Evolutionary conservation across 2,329 filamentous ascomycete species (phyloP), one percentile per base, ranked within the genome.

Genomic region (Botrytis pseudocinerea): DNA sequence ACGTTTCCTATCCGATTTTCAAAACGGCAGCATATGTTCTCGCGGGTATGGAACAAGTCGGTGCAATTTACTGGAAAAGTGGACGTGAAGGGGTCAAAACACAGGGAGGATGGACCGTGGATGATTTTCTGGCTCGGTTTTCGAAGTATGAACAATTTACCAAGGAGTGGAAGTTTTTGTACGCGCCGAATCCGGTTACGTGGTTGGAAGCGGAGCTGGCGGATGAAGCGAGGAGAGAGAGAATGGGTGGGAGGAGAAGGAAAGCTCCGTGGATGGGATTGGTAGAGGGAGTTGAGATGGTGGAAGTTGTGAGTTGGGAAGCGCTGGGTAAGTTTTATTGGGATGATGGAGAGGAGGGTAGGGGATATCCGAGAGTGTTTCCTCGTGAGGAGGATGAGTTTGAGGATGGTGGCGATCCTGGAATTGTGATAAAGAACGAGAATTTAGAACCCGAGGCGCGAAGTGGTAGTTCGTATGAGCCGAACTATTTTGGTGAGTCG

Each of bases 161-260:
- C 9, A 0, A 2, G 25, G 64, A 68, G 25, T 68, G 64, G 64
- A 68, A 20, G 16, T 68, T 68, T 57, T 16, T 54, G 16, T 16
- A 57, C 18, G 16, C 64, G 1, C 35, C 46, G 25, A 68, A 28
- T 28, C 64, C 64, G 25, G 20, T 54, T 20, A n/a, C 9, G 18
- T 68, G 64, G 46, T n/a, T 68, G 9, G 64, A 68, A 32, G 46
- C 35, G 6, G 46, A 68, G 64, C 3, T 68, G 48, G 35, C 4
- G 10, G 64, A 68, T 68, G 64, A 68, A 48, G 3, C 40, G 35
- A 42, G 35, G 48, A 40, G 64, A 10, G 64, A 68, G 64, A 57
- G 16, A n/a, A 22, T 57, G 64, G 64, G 64, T 2, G 14, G 16
- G 1, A 40, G 46, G 46, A 54, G 46, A 12, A 42, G 64, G 28